Evolutionary conservation across 345 rosid species (phyloP), one percentile per base, ranked within the genome.

Genomic region (Dovyalis caffra): DNA sequence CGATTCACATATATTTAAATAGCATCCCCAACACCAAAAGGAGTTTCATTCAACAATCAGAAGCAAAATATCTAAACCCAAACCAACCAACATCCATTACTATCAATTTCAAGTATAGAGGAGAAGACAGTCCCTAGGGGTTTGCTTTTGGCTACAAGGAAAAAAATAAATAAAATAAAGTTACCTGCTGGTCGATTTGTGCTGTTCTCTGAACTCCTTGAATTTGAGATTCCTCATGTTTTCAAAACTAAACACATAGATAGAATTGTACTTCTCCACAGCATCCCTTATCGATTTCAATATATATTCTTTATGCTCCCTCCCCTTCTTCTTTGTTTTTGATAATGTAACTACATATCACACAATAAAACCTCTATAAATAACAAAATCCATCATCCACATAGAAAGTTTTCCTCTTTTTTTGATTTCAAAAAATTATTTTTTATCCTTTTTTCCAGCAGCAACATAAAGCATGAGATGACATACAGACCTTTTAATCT

Each of bases 301-400:
- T 43, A 93, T 81, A 26, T 51, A 0, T 76, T 95, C 98, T 69
- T 95, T 95, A 69, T 95, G 98, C 68, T 87, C 98, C 60, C 86
- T 90, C 37, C 99, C 99, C 80, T 95, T 95, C 92, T 91, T 95
- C 90, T 90, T 95, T 4, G 98, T 91, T 87, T 95, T 95, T 1
- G 99, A 88, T 74, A 95, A 74, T n/a, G 99, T 89, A 79, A 95
- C 98, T 89, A 82, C 86, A 73, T 64, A 66, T 33, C 4, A 66
- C 29, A 72, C 16, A 49, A 33, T 29, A 67, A 38, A 23, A 58
- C 64, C 28, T 9, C 28, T 56, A 56, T 56, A 72, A 3, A 31
- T 35, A 35, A 3, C 35, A 10, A 57, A 29, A 16, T 11, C 49
- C 11, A 6, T 51, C 25, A 60, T 11, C 15, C 4, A 26, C 62